Evolutionary conservation across 1,284 basidiomycete genomes (phyloP).

Genomic region (Chalciporus sp.): DNA sequence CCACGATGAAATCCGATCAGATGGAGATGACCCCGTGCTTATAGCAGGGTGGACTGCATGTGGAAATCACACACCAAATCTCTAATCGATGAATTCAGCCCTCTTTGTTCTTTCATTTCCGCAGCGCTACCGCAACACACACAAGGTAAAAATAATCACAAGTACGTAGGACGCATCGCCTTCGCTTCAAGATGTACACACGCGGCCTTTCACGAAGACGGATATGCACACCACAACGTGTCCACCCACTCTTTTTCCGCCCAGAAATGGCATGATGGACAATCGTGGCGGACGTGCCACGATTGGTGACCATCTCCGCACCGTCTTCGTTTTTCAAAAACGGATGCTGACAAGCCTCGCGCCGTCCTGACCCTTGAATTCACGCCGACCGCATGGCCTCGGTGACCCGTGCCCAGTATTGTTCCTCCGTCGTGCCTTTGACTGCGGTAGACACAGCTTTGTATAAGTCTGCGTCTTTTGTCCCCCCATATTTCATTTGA

Average conservation of each 20-base stretch:
- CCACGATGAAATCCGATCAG: not conserved
- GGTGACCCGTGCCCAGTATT: slow-evolving; percentile 31
- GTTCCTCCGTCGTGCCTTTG: slow-evolving; percentile 29
- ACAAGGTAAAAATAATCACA: slow-evolving; percentile 18
- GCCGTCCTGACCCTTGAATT: slow-evolving; percentile 4
- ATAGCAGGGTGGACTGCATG: slow-evolving; percentile 4
- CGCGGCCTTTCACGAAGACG: not conserved
- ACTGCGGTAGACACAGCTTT: slow-evolving; percentile 32
- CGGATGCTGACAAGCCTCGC: not conserved
- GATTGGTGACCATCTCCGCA: slow-evolving; percentile 3
- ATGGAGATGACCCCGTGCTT: slow-evolving; percentile 4
- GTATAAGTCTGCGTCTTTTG: slow-evolving; percentile 14
- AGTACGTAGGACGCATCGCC: not conserved
- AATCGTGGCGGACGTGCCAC: slow-evolving; percentile 4
- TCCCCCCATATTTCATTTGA: slow-evolving; percentile 14
- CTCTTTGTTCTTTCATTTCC: slow-evolving; percentile 17
- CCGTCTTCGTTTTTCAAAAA: slow-evolving; percentile 4
- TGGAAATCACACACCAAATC: slow-evolving; percentile 9
- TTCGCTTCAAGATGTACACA: not conserved
- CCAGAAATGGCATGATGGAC: not conserved
- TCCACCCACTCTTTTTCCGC: slow-evolving; percentile 2
- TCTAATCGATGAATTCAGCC: not conserved
- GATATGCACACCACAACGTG: slow-evolving; percentile 7
- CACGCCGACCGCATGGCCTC: slow-evolving; percentile 15
- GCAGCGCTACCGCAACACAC: slow-evolving; percentile 20